These are phyloP conservation scores for Eucalyptus virginea DNA, from an alignment of 345 rosid genomes.

Conservation along the genomic window DNA sequence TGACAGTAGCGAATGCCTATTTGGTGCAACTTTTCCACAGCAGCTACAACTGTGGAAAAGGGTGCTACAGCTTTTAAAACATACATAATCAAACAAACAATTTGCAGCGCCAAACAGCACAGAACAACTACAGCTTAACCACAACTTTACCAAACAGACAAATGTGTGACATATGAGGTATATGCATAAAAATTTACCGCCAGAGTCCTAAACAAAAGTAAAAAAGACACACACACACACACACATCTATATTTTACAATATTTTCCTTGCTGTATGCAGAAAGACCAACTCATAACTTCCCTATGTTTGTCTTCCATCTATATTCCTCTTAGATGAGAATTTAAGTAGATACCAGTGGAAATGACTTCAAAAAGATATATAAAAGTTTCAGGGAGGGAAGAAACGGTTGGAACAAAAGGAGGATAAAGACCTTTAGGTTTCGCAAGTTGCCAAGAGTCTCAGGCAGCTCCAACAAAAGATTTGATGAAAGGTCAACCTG, in stretches of 20 bases:
- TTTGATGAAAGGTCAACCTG: constrained; percentile 92
- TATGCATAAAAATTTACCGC: not conserved
- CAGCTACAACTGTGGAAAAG: not conserved
- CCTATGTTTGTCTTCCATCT: not conserved
- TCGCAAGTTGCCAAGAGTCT: constrained; percentile 37
- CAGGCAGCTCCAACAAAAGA: constrained; percentile 60
- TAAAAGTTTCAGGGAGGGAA: not conserved
- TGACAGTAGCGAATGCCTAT: not conserved
- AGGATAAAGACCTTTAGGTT: constrained; percentile 47
- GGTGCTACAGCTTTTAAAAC: not conserved
- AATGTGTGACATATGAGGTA: not conserved
- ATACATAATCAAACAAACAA: not conserved
- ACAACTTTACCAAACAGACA: not conserved
- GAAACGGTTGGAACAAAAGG: not conserved
- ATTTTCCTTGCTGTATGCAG: not conserved
- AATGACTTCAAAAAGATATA: not conserved
- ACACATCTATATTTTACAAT: not conserved
- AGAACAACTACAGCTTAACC: not conserved
- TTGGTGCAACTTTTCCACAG: not conserved
- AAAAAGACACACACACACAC: not conserved
- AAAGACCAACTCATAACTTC: not conserved
- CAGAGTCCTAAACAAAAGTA: not conserved
- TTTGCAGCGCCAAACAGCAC: not conserved
- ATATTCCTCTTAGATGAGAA: not conserved
- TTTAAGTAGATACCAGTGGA: not conserved